Conservation (phyloP, 768 basidiomycete species). For the Mrakia gelida region DNA sequence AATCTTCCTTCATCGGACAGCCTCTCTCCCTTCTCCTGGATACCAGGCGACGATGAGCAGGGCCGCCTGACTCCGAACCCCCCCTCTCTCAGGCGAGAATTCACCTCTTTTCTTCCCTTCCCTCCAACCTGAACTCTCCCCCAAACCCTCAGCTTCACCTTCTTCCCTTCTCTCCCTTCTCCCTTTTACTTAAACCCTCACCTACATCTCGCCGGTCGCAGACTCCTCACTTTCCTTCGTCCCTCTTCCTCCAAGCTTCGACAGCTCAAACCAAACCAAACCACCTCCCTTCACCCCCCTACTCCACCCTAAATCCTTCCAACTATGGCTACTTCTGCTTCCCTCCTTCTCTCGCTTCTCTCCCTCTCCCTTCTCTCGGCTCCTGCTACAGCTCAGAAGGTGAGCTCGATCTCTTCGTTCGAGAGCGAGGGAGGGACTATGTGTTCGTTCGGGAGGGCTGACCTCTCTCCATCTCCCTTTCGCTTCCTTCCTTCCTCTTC, state of each 20-base stretch:
- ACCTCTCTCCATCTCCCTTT: too few relatives aligned
- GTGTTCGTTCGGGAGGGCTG: too few relatives aligned
- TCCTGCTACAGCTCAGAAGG: not conserved
- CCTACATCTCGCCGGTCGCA: not conserved
- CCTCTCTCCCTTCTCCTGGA: too few relatives aligned
- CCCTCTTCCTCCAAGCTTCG: not conserved
- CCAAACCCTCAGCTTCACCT: not conserved
- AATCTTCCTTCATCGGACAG: too few relatives aligned
- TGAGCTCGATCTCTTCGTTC: too few relatives aligned
- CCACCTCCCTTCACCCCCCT: not conserved
- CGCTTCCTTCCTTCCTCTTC: not conserved
- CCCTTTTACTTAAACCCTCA: not conserved
- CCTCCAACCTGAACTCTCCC: not conserved
- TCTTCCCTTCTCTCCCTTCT: not conserved
- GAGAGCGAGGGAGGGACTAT: too few relatives aligned
- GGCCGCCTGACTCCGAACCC: too few relatives aligned
- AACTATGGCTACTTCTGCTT: not conserved
- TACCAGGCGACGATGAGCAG: too few relatives aligned
- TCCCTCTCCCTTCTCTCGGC: not conserved
- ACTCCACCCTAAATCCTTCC: not conserved
- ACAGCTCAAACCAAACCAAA: not conserved
- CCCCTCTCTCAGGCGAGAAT: not conserved
- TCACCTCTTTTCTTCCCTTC: not conserved
- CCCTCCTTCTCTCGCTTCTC: not conserved
- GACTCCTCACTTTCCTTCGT: not conserved